These are phyloP conservation scores for Phylloporus sp. DNA, from an alignment of 1,284 basidiomycete species.

Conservation along the genomic window DNA sequence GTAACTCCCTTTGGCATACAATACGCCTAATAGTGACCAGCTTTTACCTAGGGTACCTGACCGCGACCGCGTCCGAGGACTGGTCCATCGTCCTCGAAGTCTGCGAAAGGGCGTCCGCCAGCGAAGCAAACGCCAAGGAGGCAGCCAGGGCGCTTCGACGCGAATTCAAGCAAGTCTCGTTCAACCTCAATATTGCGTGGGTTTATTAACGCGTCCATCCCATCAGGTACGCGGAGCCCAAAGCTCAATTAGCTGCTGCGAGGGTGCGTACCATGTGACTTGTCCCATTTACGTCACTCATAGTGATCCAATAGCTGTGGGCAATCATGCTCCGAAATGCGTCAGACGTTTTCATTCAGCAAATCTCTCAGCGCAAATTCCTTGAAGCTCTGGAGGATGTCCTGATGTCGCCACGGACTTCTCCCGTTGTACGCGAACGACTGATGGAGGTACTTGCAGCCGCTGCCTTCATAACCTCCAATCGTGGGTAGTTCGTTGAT, in stretches of 20 bases:
- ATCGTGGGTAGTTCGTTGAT: slow-evolving; percentile 40
- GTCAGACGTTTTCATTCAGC: slow-evolving; percentile 63
- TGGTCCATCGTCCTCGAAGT: slow-evolving; percentile 79
- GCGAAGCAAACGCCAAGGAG: slow-evolving; percentile 71
- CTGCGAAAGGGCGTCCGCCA: slow-evolving; percentile 72
- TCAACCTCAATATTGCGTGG: not conserved
- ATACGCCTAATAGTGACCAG: slow-evolving; percentile 4
- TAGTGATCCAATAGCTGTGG: slow-evolving; percentile 60
- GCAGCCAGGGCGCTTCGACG: slow-evolving; percentile 71
- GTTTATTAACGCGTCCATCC: slow-evolving; percentile 5
- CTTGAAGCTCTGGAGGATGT: slow-evolving; percentile 74
- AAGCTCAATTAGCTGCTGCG: slow-evolving; percentile 72
- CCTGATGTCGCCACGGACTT: slow-evolving; percentile 58
- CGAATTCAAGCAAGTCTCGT: slow-evolving; percentile 69
- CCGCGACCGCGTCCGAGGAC: slow-evolving; percentile 76
- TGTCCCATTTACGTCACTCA: slow-evolving; percentile 3
- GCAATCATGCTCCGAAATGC: slow-evolving; percentile 81
- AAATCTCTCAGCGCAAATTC: slow-evolving; percentile 77
- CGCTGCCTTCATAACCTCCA: slow-evolving; percentile 64
- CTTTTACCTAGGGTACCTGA: slow-evolving; percentile 59
- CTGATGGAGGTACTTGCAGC: slow-evolving; percentile 73
- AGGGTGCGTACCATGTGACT: slow-evolving; percentile 47
- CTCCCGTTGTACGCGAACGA: slow-evolving; percentile 74
- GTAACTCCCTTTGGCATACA: slow-evolving; percentile 39
- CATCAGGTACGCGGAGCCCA: slow-evolving; percentile 67